Base-by-base conservation (phyloP, 805 yeast species). In the Candida germanica region DNA sequence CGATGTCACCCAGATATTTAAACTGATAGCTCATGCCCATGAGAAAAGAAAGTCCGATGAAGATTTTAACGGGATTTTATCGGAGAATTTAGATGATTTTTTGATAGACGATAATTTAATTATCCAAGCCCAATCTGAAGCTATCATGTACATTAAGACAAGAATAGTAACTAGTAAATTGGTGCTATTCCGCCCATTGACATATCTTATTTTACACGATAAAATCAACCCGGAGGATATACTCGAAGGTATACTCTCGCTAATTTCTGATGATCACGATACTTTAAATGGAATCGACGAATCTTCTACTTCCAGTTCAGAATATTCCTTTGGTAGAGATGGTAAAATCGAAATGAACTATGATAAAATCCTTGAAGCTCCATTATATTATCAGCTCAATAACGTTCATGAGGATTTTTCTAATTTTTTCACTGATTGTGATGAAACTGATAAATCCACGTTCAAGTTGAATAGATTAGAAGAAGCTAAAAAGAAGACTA, bases 141-240 rank as follows among this genome's bases (percentile, higher is more conserved):
- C 59, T 2, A 53, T 65, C 17, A 63, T 64, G 56, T 64, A 51
- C 46, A 62, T 63, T 31, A 64, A 65, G 36, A 61, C 69, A 2
- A 43, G 71, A 20, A 53, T 66, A 11, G 31, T 64, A 4, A 35
- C 51, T 3, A 61, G 69, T 16, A 61, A 62, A 33, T 38, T 66
- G 35, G 32, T 54, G 6, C 39, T 66, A 18, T 53, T 60, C 43
- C 46, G 70, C 10, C 70, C 71, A 1, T 44, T 65, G 11, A 43
- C 56, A 5, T 64, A 63, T 35, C 44, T 63, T 16, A 38, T 63
- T 5, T 38, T 62, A 12, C 56, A 57, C 35, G 67, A 56, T 33
- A 51, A 50, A 31, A 51, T 64, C 12, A 43, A 47, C 16, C 34
- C 58, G 17, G 30, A 39, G 13, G 68, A 61, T 20, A 29, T 64